Conservation (phyloP, 2,329 filamentous ascomycete genomes). For the Nothophaeocryptopus gaeumannii region DNA sequence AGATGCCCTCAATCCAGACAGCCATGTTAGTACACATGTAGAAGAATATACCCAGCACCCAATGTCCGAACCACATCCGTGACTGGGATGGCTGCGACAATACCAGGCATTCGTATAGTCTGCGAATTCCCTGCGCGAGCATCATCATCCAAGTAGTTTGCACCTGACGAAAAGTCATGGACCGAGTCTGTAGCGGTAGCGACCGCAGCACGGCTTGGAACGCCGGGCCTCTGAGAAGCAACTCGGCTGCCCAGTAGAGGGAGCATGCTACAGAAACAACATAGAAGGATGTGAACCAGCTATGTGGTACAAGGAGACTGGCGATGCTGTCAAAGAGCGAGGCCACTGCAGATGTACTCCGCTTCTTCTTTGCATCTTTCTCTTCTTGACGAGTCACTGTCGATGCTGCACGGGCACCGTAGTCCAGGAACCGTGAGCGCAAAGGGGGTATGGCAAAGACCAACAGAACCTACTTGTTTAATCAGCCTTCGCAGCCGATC, state of each 20-base stretch:
- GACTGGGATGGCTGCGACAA: conserved; percentile 67
- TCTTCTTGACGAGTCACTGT: conserved; percentile 11
- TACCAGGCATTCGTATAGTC: conserved; percentile 70
- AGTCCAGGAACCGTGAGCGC: conserved; percentile 56
- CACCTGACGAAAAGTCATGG: conserved; percentile 63
- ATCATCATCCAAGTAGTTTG: conserved; percentile 69
- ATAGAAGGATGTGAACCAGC: conserved; percentile 90
- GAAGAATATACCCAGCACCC: conserved; percentile 72
- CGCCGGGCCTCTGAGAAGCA: conserved; percentile 53
- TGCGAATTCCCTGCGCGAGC: conserved; percentile 68
- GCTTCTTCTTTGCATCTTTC: not conserved
- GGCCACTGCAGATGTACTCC: not conserved
- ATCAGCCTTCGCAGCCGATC: conserved; percentile 22
- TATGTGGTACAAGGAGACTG: conserved; percentile 70
- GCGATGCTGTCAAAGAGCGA: conserved; percentile 47
- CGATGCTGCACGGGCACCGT: conserved; percentile 52
- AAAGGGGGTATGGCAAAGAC: conserved; percentile 52
- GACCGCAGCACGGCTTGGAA: conserved; percentile 48
- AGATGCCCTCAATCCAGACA: conserved; percentile 78
- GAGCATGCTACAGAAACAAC: conserved; percentile 66
- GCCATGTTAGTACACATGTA: conserved; percentile 72
- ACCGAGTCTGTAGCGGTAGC: conserved; percentile 26
- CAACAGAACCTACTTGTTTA: conserved; percentile 45
- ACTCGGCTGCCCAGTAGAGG: conserved; percentile 64
- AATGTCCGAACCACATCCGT: conserved; percentile 83